These are phyloP conservation scores for Nidula niveotomentosa DNA, from an alignment of 1,284 basidiomycete genomes.

Conservation along the genomic window DNA sequence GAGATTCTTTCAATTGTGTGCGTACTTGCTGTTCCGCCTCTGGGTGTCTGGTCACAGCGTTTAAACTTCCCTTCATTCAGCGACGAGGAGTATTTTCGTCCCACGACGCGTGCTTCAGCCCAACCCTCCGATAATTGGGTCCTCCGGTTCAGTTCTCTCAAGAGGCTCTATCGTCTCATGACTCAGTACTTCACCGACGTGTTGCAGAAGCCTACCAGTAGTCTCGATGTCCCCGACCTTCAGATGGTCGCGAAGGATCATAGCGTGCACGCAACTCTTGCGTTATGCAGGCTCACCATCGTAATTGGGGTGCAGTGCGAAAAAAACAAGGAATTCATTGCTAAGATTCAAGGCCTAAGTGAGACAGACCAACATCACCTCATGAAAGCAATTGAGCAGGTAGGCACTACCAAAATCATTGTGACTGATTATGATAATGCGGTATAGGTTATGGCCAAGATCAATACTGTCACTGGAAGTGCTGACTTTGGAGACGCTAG, in stretches of 20 bases:
- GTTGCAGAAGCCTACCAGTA: constrained; percentile 69
- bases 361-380: constrained; percentile 81
- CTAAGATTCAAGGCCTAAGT: constrained; percentile 78
- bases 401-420: constrained; percentile 23
- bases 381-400: constrained; percentile 88
- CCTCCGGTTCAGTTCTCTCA: constrained; percentile 80
- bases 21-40: constrained; percentile 3
- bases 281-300: constrained; percentile 84
- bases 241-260: constrained; percentile 81
- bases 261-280: constrained; percentile 63
- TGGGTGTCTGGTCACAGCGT: not conserved
- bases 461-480: constrained; percentile 42
- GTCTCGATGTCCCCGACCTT: constrained; percentile 78
- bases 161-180: constrained; percentile 84
- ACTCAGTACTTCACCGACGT: constrained; percentile 85
- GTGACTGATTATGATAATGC: not conserved
- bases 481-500: constrained; percentile 43
- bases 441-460: constrained; percentile 71
- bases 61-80: constrained; percentile 33
- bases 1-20: constrained; percentile 74
- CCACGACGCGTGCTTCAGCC: constrained; percentile 49
- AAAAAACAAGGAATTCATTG: constrained; percentile 80
- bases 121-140: constrained; percentile 87
- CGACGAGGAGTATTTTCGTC: constrained; percentile 79
- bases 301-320: constrained; percentile 93